Evolutionary conservation across 345 rosid species (phyloP).

Genomic region (Arabidopsis suecica): DNA sequence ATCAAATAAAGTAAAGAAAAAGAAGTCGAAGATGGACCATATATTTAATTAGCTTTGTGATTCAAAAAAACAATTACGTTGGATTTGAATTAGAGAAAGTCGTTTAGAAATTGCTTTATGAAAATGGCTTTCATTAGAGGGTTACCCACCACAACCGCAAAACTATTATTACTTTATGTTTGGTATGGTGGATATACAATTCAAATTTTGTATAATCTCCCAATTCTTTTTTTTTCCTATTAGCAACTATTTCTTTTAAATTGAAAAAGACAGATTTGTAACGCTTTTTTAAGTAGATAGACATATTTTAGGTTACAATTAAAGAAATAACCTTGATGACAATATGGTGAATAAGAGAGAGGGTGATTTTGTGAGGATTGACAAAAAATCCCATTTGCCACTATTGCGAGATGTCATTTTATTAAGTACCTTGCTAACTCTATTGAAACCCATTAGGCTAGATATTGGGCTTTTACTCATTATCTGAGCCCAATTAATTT

Average conservation of each 20-base stretch:
- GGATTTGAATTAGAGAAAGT: slow-evolving; percentile 40
- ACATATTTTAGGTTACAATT: too few species aligned
- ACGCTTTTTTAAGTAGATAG: too few species aligned
- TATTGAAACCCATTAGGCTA: background rate
- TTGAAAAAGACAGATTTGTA: too few species aligned
- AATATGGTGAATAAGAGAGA: too few species aligned
- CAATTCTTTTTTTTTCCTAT: background rate
- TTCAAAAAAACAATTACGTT: slow-evolving; percentile 13
- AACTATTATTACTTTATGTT: slow-evolving; percentile 35
- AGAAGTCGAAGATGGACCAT: slow-evolving; percentile 9
- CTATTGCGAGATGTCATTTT: too few species aligned
- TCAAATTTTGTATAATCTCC: background rate
- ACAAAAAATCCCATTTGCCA: too few species aligned
- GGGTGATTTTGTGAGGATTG: too few species aligned
- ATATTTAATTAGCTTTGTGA: slow-evolving; percentile 7
- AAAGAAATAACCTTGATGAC: too few species aligned
- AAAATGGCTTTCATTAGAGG: slow-evolving; percentile 34
- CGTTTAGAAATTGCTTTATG: slow-evolving; percentile 34
- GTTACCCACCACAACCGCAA: slow-evolving; percentile 38
- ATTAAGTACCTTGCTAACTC: too few species aligned
- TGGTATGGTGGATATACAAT: slow-evolving; percentile 31
- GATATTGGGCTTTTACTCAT: background rate
- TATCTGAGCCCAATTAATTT: background rate
- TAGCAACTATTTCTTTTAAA: too few species aligned
- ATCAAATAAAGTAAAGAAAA: slow-evolving; percentile 24